Percentiles rank a stretch among this genome's conserved stretches.
Conservation (phyloP, 2,329 filamentous ascomycete genomes). For the Helicocarpus griseus region DNA sequence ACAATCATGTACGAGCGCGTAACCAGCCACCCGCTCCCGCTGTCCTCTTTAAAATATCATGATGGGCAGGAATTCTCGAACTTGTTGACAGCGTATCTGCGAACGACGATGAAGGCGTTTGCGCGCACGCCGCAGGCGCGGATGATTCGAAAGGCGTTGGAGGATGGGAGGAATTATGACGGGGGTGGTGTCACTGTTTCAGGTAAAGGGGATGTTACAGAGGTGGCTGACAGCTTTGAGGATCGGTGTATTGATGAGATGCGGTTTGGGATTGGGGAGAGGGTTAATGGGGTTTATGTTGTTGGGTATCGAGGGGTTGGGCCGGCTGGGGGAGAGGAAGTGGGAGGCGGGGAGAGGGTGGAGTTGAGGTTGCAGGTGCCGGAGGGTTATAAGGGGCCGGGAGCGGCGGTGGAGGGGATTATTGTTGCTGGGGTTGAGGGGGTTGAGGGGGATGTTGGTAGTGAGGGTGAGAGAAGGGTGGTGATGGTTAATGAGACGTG, state of each 20-base stretch:
- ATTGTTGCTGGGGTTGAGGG: background rate
- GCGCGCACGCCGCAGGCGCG: background rate
- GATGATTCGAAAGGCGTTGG: background rate
- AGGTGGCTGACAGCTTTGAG: no score
- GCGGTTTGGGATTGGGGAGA: background rate
- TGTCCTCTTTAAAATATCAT: background rate
- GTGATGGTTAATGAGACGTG: background rate
- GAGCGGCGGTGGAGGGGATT: background rate
- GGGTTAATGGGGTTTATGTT: background rate
- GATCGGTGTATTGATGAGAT: background rate
- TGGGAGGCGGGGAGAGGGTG: slow-evolving; percentile 2
- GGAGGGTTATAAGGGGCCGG: background rate
- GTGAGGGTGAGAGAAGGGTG: background rate
- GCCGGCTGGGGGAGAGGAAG: background rate
- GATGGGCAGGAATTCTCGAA: no score
- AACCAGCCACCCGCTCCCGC: background rate
- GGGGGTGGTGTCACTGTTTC: no score
- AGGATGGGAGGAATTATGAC: background rate
- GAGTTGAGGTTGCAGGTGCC: slow-evolving; percentile 5
- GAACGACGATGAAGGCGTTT: background rate
- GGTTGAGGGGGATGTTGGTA: background rate
- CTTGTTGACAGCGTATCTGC: background rate
- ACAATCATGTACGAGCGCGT: background rate
- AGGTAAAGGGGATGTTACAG: no score
- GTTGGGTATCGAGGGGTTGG: slow-evolving; percentile 6